Base-by-base conservation (phyloP, 2,329 filamentous ascomycete genomes). In the Phoma herbarum region DNA sequence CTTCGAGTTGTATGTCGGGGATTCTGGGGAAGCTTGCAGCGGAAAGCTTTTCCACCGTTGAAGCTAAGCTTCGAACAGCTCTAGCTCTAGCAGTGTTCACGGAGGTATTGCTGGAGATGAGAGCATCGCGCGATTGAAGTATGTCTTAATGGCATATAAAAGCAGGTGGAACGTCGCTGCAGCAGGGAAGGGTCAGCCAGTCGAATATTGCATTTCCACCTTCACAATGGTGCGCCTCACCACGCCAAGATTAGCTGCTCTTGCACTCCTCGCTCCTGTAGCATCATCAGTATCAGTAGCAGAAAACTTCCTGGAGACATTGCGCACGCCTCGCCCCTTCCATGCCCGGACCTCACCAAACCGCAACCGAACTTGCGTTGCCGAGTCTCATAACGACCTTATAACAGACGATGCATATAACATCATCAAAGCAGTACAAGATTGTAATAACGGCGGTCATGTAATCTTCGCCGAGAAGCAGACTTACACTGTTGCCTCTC, bases 311-410 rank as follows among this genome's bases (percentile, higher is more conserved):
- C 59, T 66, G 4, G 47, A 46, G 26, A 64, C 57, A 11, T 29
- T 66, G 9, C 59, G 61, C 35, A 60, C 55, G 12, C 55, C 56
- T 18, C 61, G 64, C 4, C 64, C 64, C 1, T 41, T 58, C 29
- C 56, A 62, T 26, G 64, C 63, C 5, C 46, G 35, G 20, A 5
- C 43, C 11, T 64, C 62, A 2, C 62, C 59, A 11, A 9, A 25
- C 2, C 53, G 64, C 14, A 64, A 62, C n/a, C 45, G 62, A 25
- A 66, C 64, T 4, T 66, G 64, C 37, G 35, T 66, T 4, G 64
- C 59, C 16, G 52, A 37, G 23, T 60, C 58, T 25, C 55, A 64
- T 41, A 50, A 57, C 43, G 59, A 63, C 33, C 51, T 44, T 14
- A 29, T 49, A n/a, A 51, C 50, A 12, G 59, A 61, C 33, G 59